A percentile compares a stretch with the other conserved stretches of the same genome.
Conservation (phyloP, 2,329 filamentous ascomycete species). For the Daldinia eschscholtzii region DNA sequence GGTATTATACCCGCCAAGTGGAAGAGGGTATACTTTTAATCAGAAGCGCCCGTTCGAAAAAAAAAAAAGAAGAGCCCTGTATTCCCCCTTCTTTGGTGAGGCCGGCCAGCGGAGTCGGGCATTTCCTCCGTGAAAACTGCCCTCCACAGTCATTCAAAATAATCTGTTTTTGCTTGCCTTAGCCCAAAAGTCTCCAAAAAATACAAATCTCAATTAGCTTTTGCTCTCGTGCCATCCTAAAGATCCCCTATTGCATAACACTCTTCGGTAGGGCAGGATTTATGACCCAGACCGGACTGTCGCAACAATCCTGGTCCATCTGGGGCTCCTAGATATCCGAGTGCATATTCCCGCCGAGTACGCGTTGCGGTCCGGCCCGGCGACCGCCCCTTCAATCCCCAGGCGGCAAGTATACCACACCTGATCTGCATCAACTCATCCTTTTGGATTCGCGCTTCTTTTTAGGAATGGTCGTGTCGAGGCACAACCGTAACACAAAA, state of each 20-base stretch:
- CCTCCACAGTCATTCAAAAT: constrained; percentile 48
- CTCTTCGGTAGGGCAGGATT: constrained; percentile 34
- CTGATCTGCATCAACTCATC: constrained; percentile 35
- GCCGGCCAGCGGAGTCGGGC: constrained; percentile 46
- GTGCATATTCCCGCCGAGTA: constrained; percentile 36
- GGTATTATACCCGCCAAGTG: constrained; percentile 26
- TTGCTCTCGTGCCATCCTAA: constrained; percentile 43
- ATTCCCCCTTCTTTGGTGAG: constrained; percentile 43
- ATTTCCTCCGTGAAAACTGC: constrained; percentile 45
- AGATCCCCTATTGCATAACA: constrained; percentile 41
- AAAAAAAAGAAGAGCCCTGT: constrained; percentile 38
- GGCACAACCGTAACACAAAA: constrained; percentile 39
- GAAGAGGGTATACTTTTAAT: constrained; percentile 31
- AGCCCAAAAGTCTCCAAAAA: constrained; percentile 46
- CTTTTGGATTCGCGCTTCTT: constrained; percentile 37
- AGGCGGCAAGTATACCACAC: constrained; percentile 41
- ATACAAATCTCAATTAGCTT: constrained; percentile 43
- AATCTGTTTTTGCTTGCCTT: constrained; percentile 44
- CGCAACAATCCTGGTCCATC: constrained; percentile 35
- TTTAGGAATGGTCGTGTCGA: constrained; percentile 42
- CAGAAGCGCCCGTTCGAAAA: constrained; percentile 36
- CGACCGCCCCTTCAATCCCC: constrained; percentile 33
- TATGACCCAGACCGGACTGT: constrained; percentile 37
- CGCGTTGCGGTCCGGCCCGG: constrained; percentile 43
- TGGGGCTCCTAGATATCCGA: constrained; percentile 40